Percentiles rank a stretch among this genome's conserved stretches.
Evolutionary conservation across 2,329 filamentous ascomycete species (phyloP).

Genomic region (Zalaria sp.): DNA sequence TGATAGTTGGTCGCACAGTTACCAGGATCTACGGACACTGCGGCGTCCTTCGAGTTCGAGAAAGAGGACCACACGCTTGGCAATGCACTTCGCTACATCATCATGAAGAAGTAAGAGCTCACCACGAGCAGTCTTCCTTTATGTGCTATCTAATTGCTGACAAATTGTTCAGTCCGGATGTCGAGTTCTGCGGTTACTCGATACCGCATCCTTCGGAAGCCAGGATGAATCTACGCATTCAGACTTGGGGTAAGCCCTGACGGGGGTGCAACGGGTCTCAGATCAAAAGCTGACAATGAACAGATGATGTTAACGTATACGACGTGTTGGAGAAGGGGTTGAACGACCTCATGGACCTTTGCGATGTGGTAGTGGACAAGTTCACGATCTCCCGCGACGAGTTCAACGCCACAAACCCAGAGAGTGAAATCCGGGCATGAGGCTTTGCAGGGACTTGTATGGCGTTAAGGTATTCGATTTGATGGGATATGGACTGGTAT

Average conservation of each 20-base stretch:
- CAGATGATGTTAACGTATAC: slow-evolving; percentile 66
- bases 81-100: slow-evolving; percentile 84
- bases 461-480: slow-evolving; percentile 5
- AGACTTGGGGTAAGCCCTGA: slow-evolving; percentile 68
- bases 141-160: neutral
- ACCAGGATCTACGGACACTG: slow-evolving; percentile 68
- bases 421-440: slow-evolving; percentile 2
- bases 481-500: slow-evolving; percentile 5
- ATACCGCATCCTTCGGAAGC: slow-evolving; percentile 93
- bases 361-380: slow-evolving; percentile 85
- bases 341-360: slow-evolving; percentile 76
- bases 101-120: slow-evolving; percentile 81
- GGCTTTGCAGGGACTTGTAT: neutral
- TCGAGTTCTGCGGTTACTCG: slow-evolving; percentile 96
- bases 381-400: slow-evolving; percentile 57
- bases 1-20: slow-evolving; percentile 39
- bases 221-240: slow-evolving; percentile 95
- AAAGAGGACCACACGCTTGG: slow-evolving; percentile 92
- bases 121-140: too few species aligned
- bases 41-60: slow-evolving; percentile 88
- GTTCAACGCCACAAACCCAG: slow-evolving; percentile 32
- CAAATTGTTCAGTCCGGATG: slow-evolving; percentile 53
- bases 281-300: neutral
- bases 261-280: too few species aligned
- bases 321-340: slow-evolving; percentile 85